phyloP scores from a whole-genome alignment of 192 early-diverging fungal genomes.

The Cetraspora pellucida region DNA sequence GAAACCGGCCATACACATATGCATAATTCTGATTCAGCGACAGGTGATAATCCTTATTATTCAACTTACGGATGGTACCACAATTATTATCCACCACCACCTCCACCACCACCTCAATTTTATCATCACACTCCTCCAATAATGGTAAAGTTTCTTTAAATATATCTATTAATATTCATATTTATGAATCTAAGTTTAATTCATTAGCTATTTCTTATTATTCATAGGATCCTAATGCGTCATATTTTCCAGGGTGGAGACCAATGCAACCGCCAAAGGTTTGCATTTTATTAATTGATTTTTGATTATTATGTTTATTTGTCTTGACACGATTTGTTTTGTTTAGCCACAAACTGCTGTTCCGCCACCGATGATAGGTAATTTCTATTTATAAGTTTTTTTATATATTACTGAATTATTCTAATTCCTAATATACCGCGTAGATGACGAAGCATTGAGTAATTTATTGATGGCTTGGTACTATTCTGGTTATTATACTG shows the following conservation, averaged over 20 bases:
- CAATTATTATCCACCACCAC: not conserved
- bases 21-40: not conserved
- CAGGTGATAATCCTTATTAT: not conserved
- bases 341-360: not conserved
- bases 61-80: not conserved
- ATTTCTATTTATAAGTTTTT: not conserved
- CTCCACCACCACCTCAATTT: constrained; percentile 15
- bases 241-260: not conserved
- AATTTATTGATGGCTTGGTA: constrained; percentile 78
- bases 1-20: not conserved
- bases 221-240: not conserved
- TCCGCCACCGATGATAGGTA: not conserved
- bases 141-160: not conserved
- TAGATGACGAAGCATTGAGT: constrained; percentile 62
- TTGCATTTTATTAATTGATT: too few species aligned
- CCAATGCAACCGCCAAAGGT: not conserved
- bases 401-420: not conserved
- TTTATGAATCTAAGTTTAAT: not conserved
- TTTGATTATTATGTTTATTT: too few species aligned
- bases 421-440: not conserved
- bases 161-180: not conserved
- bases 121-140: not conserved
- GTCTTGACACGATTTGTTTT: too few species aligned
- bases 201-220: not conserved
- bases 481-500: constrained; percentile 74